These are phyloP conservation scores for Salvia rosmarinus DNA, from an alignment of 257 asterid species.

Conservation along the genomic window DNA sequence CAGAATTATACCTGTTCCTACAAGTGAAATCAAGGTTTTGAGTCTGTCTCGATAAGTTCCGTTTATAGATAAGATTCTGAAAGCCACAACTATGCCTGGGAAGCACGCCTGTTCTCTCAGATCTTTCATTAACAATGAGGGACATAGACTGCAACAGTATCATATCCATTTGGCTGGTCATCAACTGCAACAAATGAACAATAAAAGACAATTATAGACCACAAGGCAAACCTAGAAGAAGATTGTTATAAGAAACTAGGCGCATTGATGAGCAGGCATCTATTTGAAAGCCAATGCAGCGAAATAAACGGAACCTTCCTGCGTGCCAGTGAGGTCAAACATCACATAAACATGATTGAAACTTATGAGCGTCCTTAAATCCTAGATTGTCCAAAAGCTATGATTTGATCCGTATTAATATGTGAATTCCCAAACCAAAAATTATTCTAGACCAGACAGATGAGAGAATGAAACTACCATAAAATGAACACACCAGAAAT, in stretches of 20 bases:
- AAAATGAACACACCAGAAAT: background rate
- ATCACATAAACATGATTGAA: slow-evolving; percentile 4
- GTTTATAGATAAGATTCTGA: slow-evolving; percentile 36
- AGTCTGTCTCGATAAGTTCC: slow-evolving; percentile 38
- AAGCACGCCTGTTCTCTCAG: slow-evolving; percentile 36
- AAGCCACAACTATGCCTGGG: slow-evolving; percentile 38
- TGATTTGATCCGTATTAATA: background rate
- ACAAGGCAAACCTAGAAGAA: slow-evolving; percentile 16
- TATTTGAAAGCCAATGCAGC: background rate
- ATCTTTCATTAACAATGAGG: slow-evolving; percentile 40
- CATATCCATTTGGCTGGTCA: slow-evolving; percentile 52
- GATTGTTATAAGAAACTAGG: background rate
- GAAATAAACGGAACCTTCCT: background rate
- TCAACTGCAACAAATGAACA: slow-evolving; percentile 51
- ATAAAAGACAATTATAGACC: slow-evolving; percentile 22
- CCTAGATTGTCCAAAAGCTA: background rate
- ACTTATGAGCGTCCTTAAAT: background rate
- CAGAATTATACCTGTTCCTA: slow-evolving; percentile 53
- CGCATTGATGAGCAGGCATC: background rate
- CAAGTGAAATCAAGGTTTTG: slow-evolving; percentile 39
- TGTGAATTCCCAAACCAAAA: background rate
- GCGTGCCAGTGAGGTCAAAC: background rate
- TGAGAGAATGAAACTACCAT: background rate
- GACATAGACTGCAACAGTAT: slow-evolving; percentile 44
- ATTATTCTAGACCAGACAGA: background rate